Conservation (phyloP, 306 rosid species). For the Lathyrus aphaca region DNA sequence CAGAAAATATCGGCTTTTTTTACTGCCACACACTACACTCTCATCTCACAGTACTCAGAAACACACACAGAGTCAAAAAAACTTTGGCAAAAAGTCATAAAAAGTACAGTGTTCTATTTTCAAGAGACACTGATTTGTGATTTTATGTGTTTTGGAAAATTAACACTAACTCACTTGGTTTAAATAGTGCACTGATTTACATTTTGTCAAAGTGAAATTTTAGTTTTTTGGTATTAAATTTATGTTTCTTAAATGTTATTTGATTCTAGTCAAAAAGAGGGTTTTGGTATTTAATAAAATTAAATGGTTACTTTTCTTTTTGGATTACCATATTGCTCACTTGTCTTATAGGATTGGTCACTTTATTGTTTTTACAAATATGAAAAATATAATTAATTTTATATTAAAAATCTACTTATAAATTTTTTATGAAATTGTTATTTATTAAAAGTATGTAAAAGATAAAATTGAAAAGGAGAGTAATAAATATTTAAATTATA, state of each 20-base stretch:
- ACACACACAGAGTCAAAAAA: not conserved
- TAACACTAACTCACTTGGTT: not conserved
- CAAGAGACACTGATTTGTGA: not conserved
- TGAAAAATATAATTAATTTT: no score
- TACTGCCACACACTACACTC: slow-evolving; percentile 18
- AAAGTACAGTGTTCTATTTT: not conserved
- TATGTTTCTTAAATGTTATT: not conserved
- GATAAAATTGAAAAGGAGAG: no score
- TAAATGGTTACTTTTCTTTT: no score
- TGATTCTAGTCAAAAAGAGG: not conserved
- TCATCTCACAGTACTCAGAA: not conserved
- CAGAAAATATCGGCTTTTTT: slow-evolving; percentile 29
- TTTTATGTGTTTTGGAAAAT: not conserved
- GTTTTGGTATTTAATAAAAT: not conserved
- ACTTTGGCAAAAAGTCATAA: not conserved
- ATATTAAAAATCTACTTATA: no score
- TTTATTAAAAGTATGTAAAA: no score
- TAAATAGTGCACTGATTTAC: not conserved
- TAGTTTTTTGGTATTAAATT: not conserved
- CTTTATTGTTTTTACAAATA: no score
- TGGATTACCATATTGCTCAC: no score
- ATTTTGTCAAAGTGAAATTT: not conserved
- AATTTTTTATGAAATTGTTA: no score
- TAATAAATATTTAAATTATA: no score
- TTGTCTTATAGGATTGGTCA: no score